phyloP scores from a whole-genome alignment of 2,329 filamentous ascomycete genomes.

The Ophiostoma fasciatum region DNA sequence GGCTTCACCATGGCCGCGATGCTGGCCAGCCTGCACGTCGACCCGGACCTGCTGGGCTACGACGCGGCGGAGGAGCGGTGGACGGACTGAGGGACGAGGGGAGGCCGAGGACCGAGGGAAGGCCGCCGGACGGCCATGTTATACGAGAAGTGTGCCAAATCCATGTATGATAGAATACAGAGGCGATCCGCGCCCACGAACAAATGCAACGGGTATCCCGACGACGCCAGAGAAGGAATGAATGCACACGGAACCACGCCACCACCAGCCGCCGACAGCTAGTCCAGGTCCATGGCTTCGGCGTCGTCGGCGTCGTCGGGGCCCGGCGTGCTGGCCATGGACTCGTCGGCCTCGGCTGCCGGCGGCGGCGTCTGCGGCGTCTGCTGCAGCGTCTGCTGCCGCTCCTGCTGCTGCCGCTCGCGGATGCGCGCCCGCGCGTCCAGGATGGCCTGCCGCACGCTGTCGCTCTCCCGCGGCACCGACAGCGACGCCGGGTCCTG shows the following conservation, averaged over 20 bases:
- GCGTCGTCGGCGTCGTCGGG: constrained; percentile 24
- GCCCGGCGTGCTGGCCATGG: constrained; percentile 3
- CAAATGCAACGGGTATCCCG: no score
- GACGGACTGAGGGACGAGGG: no score
- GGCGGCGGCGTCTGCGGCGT: background rate
- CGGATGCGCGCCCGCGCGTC: constrained; percentile 59
- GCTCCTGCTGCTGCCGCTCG: constrained; percentile 36
- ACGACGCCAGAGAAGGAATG: no score
- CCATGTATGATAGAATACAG: background rate
- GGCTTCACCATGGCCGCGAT: constrained; percentile 24
- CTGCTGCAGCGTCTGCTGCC: constrained; percentile 16
- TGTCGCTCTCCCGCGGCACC: constrained; percentile 59
- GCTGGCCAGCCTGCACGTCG: constrained; percentile 23
- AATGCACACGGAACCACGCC: no score
- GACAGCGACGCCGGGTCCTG: constrained; percentile 61
- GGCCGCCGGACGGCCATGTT: no score
- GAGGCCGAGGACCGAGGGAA: no score
- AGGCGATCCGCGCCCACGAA: no score
- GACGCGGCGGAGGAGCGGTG: constrained; percentile 18
- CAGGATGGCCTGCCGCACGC: constrained; percentile 68
- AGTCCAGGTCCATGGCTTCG: constrained; percentile 56
- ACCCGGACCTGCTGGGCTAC: constrained; percentile 20
- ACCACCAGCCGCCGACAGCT: background rate
- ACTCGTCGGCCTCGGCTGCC: background rate
- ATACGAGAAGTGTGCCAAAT: constrained; percentile 8